Percentiles rank a stretch among this genome's conserved stretches.
These are phyloP conservation scores for Trichoderma koningiopsis DNA, from an alignment of 2,329 filamentous ascomycete species.

Conservation along the genomic window DNA sequence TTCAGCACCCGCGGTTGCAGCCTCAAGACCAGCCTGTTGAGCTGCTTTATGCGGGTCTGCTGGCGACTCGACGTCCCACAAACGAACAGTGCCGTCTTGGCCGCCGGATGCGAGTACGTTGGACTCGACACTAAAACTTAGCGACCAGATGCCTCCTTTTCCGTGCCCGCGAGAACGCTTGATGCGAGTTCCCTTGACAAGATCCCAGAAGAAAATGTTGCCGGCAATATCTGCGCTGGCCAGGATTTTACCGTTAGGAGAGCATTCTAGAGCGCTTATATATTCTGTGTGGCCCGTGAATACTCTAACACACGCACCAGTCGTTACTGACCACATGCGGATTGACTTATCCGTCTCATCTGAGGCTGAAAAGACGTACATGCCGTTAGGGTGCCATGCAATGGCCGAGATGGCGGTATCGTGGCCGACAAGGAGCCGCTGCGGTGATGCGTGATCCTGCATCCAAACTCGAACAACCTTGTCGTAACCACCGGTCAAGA, in stretches of 20 bases:
- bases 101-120: slow-evolving; percentile 87
- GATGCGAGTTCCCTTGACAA: slow-evolving; percentile 79
- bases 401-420: slow-evolving; percentile 89
- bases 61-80: slow-evolving; percentile 86
- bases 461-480: slow-evolving; percentile 89
- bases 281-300: slow-evolving; percentile 91
- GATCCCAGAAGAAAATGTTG: slow-evolving; percentile 92
- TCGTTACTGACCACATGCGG: slow-evolving; percentile 94
- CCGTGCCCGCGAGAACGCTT: slow-evolving; percentile 94
- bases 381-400: slow-evolving; percentile 92
- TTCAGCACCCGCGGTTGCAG: slow-evolving; percentile 46
- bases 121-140: slow-evolving; percentile 92
- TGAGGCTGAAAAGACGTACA: slow-evolving; percentile 90
- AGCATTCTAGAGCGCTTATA: slow-evolving; percentile 81
- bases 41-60: slow-evolving; percentile 64
- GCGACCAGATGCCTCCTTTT: slow-evolving; percentile 89
- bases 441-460: slow-evolving; percentile 87
- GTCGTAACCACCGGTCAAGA: slow-evolving; percentile 83
- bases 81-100: slow-evolving; percentile 86
- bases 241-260: slow-evolving; percentile 85
- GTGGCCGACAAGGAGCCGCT: slow-evolving; percentile 87
- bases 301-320: slow-evolving; percentile 83
- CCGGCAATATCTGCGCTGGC: slow-evolving; percentile 87
- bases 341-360: slow-evolving; percentile 85
- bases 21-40: slow-evolving; percentile 47